Percentiles rank a stretch among this genome's conserved stretches.
Conservation (phyloP, 75 land plant genomes). For the Isoetes taiwanensis region DNA sequence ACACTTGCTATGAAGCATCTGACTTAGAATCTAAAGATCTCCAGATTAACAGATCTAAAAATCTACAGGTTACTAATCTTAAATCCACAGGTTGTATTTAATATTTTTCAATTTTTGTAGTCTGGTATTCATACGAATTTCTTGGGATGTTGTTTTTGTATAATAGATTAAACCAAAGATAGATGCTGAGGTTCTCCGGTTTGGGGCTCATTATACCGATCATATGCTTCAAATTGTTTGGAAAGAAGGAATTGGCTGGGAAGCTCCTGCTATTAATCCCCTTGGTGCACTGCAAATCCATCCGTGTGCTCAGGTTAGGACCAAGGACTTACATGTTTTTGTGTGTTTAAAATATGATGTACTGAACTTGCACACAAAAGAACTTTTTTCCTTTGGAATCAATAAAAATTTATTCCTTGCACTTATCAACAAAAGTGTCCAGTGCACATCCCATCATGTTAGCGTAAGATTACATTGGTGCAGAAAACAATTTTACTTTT, state of each 20-base stretch:
- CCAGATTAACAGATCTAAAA: too few relatives aligned
- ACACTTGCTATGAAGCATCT: too few relatives aligned
- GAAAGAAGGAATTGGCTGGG: slow-evolving; percentile 25
- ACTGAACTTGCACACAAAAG: slow-evolving; percentile 20
- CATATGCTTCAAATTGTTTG: slow-evolving; percentile 23
- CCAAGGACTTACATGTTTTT: neutral
- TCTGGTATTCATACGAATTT: too few relatives aligned
- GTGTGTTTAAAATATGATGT: neutral
- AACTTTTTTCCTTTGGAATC: neutral
- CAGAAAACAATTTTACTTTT: neutral
- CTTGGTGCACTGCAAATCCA: slow-evolving; percentile 18
- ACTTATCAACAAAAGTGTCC: neutral
- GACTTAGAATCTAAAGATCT: too few relatives aligned
- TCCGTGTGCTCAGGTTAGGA: slow-evolving; percentile 23
- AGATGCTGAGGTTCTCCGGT: slow-evolving; percentile 14
- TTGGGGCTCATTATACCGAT: slow-evolving; percentile 22
- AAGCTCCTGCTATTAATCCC: slow-evolving; percentile 13
- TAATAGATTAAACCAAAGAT: slow-evolving; percentile 14
- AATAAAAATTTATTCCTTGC: too few relatives aligned
- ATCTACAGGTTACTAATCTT: too few relatives aligned
- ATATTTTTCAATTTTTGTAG: too few relatives aligned
- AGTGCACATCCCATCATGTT: neutral
- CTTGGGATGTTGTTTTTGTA: too few relatives aligned
- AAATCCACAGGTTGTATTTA: too few relatives aligned
- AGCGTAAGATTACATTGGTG: neutral